Conservation (phyloP, 495 filamentous ascomycete species). For the Penicillium psychrofluorescens region DNA sequence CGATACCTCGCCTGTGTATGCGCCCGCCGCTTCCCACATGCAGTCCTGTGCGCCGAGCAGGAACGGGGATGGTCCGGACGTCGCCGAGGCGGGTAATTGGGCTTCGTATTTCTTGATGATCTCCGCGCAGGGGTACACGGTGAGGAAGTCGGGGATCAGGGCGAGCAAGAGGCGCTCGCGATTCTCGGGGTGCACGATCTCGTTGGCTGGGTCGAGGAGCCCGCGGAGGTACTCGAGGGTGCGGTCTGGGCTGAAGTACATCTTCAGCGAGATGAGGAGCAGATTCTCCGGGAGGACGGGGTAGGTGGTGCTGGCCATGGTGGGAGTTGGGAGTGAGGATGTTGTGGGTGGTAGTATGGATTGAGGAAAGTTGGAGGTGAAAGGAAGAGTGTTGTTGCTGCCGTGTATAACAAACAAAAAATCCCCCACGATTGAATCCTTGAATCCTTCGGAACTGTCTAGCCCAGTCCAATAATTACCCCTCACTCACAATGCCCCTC, state of each 20-base stretch:
- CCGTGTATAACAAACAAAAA: no score
- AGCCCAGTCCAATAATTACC: no score
- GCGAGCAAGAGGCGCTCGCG: constrained; percentile 78
- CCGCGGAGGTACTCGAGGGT: constrained; percentile 56
- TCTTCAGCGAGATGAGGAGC: constrained; percentile 74
- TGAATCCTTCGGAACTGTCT: no score
- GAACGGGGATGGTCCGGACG: constrained; percentile 32
- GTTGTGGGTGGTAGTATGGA: background rate
- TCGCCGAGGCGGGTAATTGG: constrained; percentile 14
- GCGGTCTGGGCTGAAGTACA: constrained; percentile 67
- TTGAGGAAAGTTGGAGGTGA: background rate
- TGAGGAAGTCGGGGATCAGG: constrained; percentile 72
- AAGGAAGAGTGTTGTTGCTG: no score
- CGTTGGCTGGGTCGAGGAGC: constrained; percentile 41
- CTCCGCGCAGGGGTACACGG: constrained; percentile 48
- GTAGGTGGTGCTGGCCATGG: constrained; percentile 23
- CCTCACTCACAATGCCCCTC: no score
- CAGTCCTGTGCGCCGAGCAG: constrained; percentile 71
- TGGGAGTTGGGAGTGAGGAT: background rate
- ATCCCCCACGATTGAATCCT: no score
- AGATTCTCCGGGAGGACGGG: constrained; percentile 53
- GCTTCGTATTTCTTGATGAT: constrained; percentile 38
- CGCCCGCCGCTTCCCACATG: constrained; percentile 51
- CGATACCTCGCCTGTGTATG: constrained; percentile 73
- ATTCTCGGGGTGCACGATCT: constrained; percentile 33